These are phyloP conservation scores for Serendipita vermifera DNA, from an alignment of 768 basidiomycete species.

Conservation along the genomic window DNA sequence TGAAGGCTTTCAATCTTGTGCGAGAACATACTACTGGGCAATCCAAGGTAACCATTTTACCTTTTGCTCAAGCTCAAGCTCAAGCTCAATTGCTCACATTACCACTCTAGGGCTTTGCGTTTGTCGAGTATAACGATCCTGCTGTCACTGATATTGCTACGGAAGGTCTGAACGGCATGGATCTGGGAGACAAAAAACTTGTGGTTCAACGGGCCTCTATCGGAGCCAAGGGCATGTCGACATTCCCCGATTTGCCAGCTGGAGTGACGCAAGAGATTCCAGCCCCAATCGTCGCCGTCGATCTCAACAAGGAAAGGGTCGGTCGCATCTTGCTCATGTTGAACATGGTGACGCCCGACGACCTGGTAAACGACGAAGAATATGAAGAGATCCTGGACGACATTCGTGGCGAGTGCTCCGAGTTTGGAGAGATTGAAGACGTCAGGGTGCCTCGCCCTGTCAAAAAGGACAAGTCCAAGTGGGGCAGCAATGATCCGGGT, in stretches of 20 bases:
- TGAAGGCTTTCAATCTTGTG: constrained; percentile 96
- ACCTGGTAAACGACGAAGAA: constrained; percentile 78
- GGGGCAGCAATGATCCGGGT: constrained; percentile 49
- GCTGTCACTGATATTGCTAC: constrained; percentile 89
- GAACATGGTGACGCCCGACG: constrained; percentile 96
- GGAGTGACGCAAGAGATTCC: constrained; percentile 76
- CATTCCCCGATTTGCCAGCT: constrained; percentile 47
- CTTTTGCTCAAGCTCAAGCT: background rate
- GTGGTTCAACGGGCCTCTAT: constrained; percentile 96
- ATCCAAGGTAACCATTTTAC: constrained; percentile 54
- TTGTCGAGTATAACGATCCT: constrained; percentile 94
- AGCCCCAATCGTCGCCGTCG: constrained; percentile 75
- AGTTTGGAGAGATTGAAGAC: constrained; percentile 71
- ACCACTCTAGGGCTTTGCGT: constrained; percentile 76
- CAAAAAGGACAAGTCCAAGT: constrained; percentile 73
- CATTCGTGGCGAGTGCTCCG: constrained; percentile 77
- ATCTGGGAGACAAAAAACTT: constrained; percentile 86
- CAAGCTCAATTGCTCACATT: background rate
- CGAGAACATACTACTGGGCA: constrained; percentile 80
- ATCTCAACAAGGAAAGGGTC: constrained; percentile 31
- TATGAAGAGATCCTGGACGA: constrained; percentile 93
- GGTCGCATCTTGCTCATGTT: constrained; percentile 88
- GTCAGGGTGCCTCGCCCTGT: constrained; percentile 79
- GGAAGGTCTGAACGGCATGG: constrained; percentile 93
- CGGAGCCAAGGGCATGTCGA: constrained; percentile 65